Conservation (phyloP, 1,284 basidiomycete species). For the Malassezia pachydermatis region DNA sequence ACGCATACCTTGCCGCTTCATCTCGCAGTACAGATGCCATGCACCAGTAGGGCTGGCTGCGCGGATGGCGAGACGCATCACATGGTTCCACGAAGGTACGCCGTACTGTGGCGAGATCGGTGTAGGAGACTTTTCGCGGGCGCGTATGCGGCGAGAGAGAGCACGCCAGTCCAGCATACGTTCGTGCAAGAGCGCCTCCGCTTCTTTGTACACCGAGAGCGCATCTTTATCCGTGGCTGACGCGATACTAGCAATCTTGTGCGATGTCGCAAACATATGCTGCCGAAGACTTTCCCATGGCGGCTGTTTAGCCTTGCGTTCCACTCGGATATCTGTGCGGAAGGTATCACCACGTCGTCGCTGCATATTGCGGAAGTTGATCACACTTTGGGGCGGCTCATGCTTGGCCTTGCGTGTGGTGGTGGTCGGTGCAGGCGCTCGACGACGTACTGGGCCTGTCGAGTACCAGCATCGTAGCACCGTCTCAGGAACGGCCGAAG, state of each 20-base stretch:
- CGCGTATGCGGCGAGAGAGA: conserved; percentile 2
- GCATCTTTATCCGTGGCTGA: neutral
- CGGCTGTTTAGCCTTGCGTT: neutral
- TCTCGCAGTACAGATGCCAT: conserved; percentile 15
- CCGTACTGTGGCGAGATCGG: conserved; percentile 5
- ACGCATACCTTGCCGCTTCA: conserved; percentile 7
- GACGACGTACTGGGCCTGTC: too few relatives aligned
- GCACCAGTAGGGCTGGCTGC: conserved; percentile 7
- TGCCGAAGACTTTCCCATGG: conserved; percentile 10
- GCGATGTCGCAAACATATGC: conserved; percentile 8
- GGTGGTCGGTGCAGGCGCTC: too few relatives aligned
- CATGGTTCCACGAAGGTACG: conserved; percentile 18
- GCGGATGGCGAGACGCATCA: conserved; percentile 8
- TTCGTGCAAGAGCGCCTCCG: neutral
- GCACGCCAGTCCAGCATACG: conserved; percentile 13
- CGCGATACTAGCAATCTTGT: conserved; percentile 4
- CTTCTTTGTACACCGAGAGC: neutral
- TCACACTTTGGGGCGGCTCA: conserved; percentile 9
- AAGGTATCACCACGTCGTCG: conserved; percentile 10
- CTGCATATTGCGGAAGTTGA: conserved; percentile 19
- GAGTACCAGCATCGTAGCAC: too few relatives aligned
- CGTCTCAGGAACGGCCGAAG: too few relatives aligned
- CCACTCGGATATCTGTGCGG: conserved; percentile 11
- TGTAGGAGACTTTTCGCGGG: neutral
- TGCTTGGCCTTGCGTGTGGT: neutral